Percentiles rank a stretch among this genome's conserved stretches.
Conservation (phyloP, 1,284 basidiomycete genomes). For the Gomphus bonarii region DNA sequence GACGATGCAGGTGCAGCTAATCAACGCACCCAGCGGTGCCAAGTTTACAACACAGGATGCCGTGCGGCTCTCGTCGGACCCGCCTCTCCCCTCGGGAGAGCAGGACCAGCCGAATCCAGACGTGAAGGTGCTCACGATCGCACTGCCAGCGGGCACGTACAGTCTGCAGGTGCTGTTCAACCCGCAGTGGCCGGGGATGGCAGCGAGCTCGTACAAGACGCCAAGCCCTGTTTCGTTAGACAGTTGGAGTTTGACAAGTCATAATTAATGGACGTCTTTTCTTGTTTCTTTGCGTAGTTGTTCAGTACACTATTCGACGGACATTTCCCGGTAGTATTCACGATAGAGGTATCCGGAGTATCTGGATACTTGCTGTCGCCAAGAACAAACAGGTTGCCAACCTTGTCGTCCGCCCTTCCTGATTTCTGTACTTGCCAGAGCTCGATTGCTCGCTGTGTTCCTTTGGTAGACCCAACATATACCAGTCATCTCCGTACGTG, state of each 20-base stretch:
- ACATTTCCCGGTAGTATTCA: not conserved
- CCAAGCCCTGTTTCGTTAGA: slow-evolving; percentile 45
- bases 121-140: slow-evolving; percentile 74
- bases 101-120: slow-evolving; percentile 69
- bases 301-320: not conserved
- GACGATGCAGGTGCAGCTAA: slow-evolving; percentile 36
- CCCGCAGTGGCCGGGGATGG: slow-evolving; percentile 70
- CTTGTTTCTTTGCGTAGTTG: slow-evolving; percentile 1
- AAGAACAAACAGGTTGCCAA: not conserved
- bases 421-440: not conserved
- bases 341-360: not conserved
- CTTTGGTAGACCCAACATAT: not conserved
- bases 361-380: not conserved
- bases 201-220: slow-evolving; percentile 49
- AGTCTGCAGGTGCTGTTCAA: slow-evolving; percentile 75
- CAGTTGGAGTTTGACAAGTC: slow-evolving; percentile 65
- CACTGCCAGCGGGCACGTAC: slow-evolving; percentile 59
- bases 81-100: slow-evolving; percentile 41
- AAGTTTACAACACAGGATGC: slow-evolving; percentile 38
- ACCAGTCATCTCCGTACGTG: not conserved
- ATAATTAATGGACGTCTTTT: slow-evolving; percentile 28
- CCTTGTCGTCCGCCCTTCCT: not conserved
- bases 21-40: slow-evolving; percentile 54
- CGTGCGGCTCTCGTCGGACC: slow-evolving; percentile 49
- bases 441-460: slow-evolving; percentile 1